phyloP scores from a whole-genome alignment of 495 filamentous ascomycete genomes.

The Daldinia decipiens region DNA sequence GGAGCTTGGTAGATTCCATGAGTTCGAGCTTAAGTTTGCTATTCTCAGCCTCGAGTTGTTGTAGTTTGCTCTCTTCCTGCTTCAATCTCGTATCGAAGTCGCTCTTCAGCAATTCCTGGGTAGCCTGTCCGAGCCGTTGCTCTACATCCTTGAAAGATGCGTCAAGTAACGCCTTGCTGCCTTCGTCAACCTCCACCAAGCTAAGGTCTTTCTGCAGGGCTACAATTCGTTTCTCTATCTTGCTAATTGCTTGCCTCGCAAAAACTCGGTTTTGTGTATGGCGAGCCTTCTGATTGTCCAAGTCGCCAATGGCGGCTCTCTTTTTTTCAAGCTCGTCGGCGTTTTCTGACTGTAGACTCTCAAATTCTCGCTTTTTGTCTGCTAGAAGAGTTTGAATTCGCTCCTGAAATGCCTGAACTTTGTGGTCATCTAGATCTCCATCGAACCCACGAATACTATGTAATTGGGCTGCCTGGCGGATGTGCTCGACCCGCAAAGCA shows the following conservation, averaged over 20 bases:
- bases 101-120: slow-evolving; percentile 65
- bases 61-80: slow-evolving; percentile 68
- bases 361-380: slow-evolving; percentile 81
- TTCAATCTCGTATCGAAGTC: slow-evolving; percentile 76
- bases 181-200: slow-evolving; percentile 82
- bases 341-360: slow-evolving; percentile 75
- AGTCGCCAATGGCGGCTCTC: slow-evolving; percentile 71
- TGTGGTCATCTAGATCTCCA: slow-evolving; percentile 74
- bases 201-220: slow-evolving; percentile 72
- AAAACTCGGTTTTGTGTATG: slow-evolving; percentile 75
- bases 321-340: slow-evolving; percentile 74
- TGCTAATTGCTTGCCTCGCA: slow-evolving; percentile 72
- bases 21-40: slow-evolving; percentile 78
- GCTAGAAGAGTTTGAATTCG: slow-evolving; percentile 75
- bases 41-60: slow-evolving; percentile 72
- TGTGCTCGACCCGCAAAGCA: slow-evolving; percentile 70
- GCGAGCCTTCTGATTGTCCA: slow-evolving; percentile 73
- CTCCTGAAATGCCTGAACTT: slow-evolving; percentile 79
- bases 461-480: slow-evolving; percentile 79
- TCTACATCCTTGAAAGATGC: slow-evolving; percentile 76
- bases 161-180: slow-evolving; percentile 76
- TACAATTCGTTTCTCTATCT: slow-evolving; percentile 73
- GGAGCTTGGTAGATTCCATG: slow-evolving; percentile 79
- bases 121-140: slow-evolving; percentile 67
- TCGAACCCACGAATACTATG: slow-evolving; percentile 89